A percentile compares a stretch with the other conserved stretches of the same genome.
These are phyloP conservation scores for Cryphonectria nitschkei DNA, from an alignment of 2,329 filamentous ascomycete species.

Conservation along the genomic window DNA sequence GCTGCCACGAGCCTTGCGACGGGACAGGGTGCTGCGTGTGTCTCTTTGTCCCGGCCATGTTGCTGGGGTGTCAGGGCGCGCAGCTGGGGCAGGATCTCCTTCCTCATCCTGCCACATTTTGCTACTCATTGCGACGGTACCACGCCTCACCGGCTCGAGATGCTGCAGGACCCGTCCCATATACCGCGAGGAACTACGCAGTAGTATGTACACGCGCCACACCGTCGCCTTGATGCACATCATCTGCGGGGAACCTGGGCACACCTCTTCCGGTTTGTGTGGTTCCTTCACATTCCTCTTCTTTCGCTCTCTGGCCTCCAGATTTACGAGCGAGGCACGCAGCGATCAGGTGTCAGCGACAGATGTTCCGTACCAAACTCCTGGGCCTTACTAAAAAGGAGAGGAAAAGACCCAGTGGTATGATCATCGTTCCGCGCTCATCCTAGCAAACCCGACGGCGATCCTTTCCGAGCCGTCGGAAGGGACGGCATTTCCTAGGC, in stretches of 20 bases:
- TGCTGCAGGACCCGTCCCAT: constrained; percentile 11
- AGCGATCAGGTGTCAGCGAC: neutral
- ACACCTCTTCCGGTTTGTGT: neutral
- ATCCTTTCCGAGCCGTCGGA: neutral
- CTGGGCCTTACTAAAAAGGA: neutral
- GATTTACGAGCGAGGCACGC: neutral
- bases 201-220: neutral
- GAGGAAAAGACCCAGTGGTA: neutral
- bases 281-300: neutral
- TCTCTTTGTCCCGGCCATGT: neutral
- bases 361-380: neutral
- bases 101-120: neutral
- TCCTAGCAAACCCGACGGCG: neutral
- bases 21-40: neutral
- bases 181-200: neutral
- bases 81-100: neutral
- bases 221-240: constrained; percentile 4
- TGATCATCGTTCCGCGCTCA: neutral
- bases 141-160: constrained; percentile 14
- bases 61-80: too few relatives aligned
- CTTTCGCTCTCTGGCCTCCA: neutral
- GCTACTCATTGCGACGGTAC: constrained; percentile 18
- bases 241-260: constrained; percentile 13
- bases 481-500: neutral
- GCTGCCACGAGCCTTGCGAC: constrained; percentile 6